Conservation (phyloP, 108 stramenopile genomes). For the Cylindrotheca fusiformis region DNA sequence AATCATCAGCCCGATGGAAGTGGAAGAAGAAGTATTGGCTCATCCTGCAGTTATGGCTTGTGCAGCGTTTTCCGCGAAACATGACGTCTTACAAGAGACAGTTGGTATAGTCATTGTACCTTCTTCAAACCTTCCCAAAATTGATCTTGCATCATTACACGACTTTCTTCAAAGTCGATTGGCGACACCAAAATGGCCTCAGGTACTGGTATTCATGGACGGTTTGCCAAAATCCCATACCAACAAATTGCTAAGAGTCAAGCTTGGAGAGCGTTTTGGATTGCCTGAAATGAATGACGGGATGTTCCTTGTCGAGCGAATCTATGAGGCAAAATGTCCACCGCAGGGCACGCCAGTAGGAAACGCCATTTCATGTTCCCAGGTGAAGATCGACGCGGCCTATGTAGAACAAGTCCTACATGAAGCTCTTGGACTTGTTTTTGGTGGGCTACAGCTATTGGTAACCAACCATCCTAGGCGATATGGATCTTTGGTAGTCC, state of each 20-base stretch:
- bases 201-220: constrained; percentile 59
- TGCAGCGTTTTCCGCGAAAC: constrained; percentile 55
- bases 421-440: constrained; percentile 11
- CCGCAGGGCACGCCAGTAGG: constrained; percentile 44
- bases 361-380: constrained; percentile 38
- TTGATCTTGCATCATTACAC: constrained; percentile 46
- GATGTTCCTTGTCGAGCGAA: constrained; percentile 44
- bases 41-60: constrained; percentile 45
- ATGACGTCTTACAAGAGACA: constrained; percentile 57
- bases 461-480: constrained; percentile 37
- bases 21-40: constrained; percentile 42
- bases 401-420: constrained; percentile 29
- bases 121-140: constrained; percentile 15
- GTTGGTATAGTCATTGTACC: constrained; percentile 65
- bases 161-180: constrained; percentile 44
- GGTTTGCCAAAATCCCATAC: constrained; percentile 56
- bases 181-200: constrained; percentile 55
- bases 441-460: constrained; percentile 10
- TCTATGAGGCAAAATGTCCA: constrained; percentile 58
- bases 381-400: constrained; percentile 24
- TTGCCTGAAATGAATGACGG: constrained; percentile 47
- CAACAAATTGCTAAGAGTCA: constrained; percentile 58
- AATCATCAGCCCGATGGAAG: constrained; percentile 45
- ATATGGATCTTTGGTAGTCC: constrained; percentile 33
- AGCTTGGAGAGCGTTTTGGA: constrained; percentile 48